These are phyloP conservation scores for Apiospora aurea DNA, from an alignment of 2,329 filamentous ascomycete genomes.

Conservation along the genomic window DNA sequence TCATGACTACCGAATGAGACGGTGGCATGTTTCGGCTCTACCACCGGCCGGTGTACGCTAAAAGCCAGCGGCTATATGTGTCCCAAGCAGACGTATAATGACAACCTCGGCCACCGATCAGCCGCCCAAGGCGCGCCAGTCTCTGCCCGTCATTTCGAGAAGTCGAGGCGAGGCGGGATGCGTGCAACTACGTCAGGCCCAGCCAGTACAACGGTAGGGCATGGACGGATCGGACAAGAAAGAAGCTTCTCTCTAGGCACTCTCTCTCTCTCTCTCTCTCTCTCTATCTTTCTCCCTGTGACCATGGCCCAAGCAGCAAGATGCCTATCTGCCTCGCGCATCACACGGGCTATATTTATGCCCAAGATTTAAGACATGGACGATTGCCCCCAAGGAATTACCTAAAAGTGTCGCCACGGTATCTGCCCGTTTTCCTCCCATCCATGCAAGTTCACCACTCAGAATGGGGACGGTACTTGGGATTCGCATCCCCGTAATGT, in stretches of 20 bases:
- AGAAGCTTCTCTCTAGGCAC: background rate
- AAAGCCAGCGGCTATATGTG: background rate
- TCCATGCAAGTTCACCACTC: background rate
- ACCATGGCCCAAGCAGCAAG: background rate
- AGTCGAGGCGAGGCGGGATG: background rate
- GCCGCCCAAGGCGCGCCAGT: background rate
- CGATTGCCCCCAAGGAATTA: constrained; percentile 3
- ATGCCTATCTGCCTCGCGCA: background rate
- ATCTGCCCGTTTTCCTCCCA: background rate
- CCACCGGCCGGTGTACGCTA: constrained; percentile 16
- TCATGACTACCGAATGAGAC: constrained; percentile 10
- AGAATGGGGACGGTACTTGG: background rate
- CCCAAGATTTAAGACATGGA: constrained; percentile 11
- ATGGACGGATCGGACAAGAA: background rate
- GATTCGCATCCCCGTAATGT: background rate
- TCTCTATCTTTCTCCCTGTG: background rate
- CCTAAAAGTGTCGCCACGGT: constrained; percentile 1
- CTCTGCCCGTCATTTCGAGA: constrained; percentile 12
- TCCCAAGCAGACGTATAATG: background rate
- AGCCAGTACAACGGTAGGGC: background rate
- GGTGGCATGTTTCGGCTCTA: constrained; percentile 17
- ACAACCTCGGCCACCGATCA: constrained; percentile 6
- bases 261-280: background rate
- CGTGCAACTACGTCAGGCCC: constrained; percentile 1
- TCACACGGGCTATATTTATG: constrained; percentile 1